These are phyloP conservation scores for Extremus antarcticus DNA, from an alignment of 495 filamentous ascomycete genomes.

Conservation along the genomic window DNA sequence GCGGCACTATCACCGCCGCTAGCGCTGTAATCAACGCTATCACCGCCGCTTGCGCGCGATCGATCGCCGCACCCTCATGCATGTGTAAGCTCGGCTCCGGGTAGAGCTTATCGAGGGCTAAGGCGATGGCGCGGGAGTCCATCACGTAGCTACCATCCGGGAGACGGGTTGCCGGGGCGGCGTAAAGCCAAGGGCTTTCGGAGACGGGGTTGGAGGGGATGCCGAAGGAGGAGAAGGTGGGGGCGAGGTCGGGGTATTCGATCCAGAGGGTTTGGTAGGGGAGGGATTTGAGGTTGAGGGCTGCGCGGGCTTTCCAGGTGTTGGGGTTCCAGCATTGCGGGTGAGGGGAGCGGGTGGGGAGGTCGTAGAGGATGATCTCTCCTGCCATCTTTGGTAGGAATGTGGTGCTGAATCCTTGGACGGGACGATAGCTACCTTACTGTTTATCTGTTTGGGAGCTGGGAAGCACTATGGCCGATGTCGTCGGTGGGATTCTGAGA, in stretches of 20 bases:
- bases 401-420: too few species aligned
- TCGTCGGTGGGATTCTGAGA: too few species aligned
- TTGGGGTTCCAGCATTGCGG: constrained; percentile 46
- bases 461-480: too few species aligned
- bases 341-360: constrained; percentile 37
- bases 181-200: constrained; percentile 32
- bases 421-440: too few species aligned
- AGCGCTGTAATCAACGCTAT: constrained; percentile 21
- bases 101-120: constrained; percentile 39
- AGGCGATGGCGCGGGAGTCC: constrained; percentile 43
- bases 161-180: constrained; percentile 42
- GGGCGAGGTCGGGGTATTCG: constrained; percentile 50
- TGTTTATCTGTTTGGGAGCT: too few species aligned
- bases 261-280: constrained; percentile 53
- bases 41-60: constrained; percentile 29
- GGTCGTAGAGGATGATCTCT: constrained; percentile 39
- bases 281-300: constrained; percentile 49
- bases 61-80: constrained; percentile 28
- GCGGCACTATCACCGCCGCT: constrained; percentile 25
- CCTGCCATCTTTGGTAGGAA: too few species aligned
- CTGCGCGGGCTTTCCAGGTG: constrained; percentile 49
- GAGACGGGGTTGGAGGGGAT: constrained; percentile 32
- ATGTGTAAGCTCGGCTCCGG: constrained; percentile 42
- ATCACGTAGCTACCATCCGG: constrained; percentile 44
- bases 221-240: constrained; percentile 34